Percentiles rank a stretch among this genome's conserved stretches.
These are phyloP conservation scores for Aspergillus aculeatinus DNA, from an alignment of 2,329 filamentous ascomycete genomes.

Conservation along the genomic window DNA sequence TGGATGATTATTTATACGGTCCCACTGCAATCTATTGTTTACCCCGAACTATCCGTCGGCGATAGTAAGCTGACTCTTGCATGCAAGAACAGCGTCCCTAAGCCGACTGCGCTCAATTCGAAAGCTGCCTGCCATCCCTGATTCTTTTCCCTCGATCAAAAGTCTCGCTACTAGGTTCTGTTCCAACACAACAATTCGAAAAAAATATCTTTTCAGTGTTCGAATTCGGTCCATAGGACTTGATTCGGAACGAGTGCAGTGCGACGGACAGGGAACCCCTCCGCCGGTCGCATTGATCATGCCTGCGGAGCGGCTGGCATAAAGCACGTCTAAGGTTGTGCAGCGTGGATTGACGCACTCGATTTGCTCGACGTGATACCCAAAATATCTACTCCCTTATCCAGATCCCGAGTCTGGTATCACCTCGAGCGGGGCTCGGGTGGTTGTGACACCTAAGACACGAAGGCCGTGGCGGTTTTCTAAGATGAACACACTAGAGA, in stretches of 20 bases:
- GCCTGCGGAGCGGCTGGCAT: neutral
- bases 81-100: neutral
- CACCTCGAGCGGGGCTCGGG: neutral
- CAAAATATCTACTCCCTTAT: neutral
- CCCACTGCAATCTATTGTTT: neutral
- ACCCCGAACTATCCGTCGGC: neutral
- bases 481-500: neutral
- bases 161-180: neutral
- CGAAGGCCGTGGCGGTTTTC: neutral
- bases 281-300: neutral
- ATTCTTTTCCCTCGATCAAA: neutral
- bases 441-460: neutral
- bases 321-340: neutral
- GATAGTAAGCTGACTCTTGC: conserved; percentile 1
- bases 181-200: too few species aligned
- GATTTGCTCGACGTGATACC: neutral
- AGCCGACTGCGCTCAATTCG: neutral
- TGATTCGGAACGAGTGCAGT: neutral
- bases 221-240: neutral
- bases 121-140: neutral
- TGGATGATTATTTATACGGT: neutral
- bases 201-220: neutral
- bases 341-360: neutral
- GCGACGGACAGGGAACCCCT: neutral
- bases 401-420: neutral